These are phyloP conservation scores for Staphylotrichum tortipilum DNA, from an alignment of 495 filamentous ascomycete genomes.

Conservation along the genomic window DNA sequence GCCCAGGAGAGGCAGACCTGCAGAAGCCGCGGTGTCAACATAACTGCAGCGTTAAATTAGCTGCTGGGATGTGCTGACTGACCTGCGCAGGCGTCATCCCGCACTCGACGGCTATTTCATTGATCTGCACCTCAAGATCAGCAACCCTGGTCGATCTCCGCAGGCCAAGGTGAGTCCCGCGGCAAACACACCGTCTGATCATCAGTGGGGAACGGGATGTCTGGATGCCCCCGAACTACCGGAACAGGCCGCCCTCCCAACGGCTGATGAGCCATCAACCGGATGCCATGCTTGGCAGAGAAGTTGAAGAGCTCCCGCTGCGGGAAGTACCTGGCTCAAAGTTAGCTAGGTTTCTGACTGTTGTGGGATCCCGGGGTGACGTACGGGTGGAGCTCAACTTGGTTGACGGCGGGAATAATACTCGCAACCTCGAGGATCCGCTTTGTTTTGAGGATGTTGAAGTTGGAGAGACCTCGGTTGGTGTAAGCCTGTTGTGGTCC, in stretches of 20 bases:
- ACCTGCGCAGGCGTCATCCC: constrained; percentile 24
- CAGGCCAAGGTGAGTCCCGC: too few relatives aligned
- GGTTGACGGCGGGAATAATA: constrained; percentile 31
- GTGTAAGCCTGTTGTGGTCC: background rate
- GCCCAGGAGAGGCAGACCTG: constrained; percentile 35
- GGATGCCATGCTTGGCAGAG: constrained; percentile 47
- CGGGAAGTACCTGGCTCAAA: constrained; percentile 21
- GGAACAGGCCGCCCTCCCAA: constrained; percentile 37
- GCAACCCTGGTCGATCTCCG: background rate
- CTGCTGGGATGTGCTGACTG: background rate
- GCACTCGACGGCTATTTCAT: constrained; percentile 15
- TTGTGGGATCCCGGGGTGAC: background rate
- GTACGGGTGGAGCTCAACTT: constrained; percentile 34
- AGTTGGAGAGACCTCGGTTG: constrained; percentile 30
- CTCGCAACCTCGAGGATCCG: constrained; percentile 22
- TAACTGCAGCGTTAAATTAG: background rate
- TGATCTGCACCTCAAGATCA: constrained; percentile 15
- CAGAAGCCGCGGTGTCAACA: background rate
- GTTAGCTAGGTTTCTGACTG: background rate
- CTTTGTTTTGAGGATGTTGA: constrained; percentile 27
- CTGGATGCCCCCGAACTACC: constrained; percentile 21
- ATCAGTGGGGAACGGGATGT: constrained; percentile 23
- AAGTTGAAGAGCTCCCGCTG: constrained; percentile 41
- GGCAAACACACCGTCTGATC: constrained; percentile 14
- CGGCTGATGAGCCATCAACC: constrained; percentile 60